Percentiles rank a stretch among this genome's conserved stretches.
These are phyloP conservation scores for Cordyceps tenuipes DNA, from an alignment of 2,329 filamentous ascomycete species.

Conservation along the genomic window DNA sequence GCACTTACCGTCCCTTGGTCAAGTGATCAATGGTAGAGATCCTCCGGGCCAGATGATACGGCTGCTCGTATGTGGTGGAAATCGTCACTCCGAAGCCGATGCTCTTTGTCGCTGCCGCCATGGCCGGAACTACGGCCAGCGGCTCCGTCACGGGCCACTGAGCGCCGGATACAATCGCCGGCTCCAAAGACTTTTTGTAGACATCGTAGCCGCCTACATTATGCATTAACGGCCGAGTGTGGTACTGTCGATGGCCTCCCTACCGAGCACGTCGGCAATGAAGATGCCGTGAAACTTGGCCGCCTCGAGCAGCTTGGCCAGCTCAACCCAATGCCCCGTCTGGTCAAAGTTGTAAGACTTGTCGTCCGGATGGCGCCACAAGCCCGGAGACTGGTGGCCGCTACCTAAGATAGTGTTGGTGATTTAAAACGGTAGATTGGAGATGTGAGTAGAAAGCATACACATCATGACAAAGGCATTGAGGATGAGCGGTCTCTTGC, in stretches of 20 bases:
- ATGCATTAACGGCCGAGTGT: not conserved
- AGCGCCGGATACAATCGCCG: constrained; percentile 52
- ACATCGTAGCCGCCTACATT: constrained; percentile 55
- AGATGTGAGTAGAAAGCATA: not conserved
- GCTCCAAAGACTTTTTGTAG: constrained; percentile 49
- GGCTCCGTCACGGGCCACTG: constrained; percentile 67
- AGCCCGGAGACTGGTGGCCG: constrained; percentile 38
- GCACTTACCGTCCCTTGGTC: constrained; percentile 38
- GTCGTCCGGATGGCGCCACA: constrained; percentile 57
- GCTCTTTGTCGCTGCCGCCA: constrained; percentile 58
- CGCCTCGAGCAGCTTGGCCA: constrained; percentile 34
- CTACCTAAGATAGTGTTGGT: constrained; percentile 12
- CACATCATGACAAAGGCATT: constrained; percentile 35
- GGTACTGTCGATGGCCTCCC: not conserved
- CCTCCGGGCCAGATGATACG: constrained; percentile 57
- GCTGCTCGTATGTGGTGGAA: constrained; percentile 60
- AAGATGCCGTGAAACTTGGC: constrained; percentile 59
- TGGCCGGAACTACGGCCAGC: constrained; percentile 50
- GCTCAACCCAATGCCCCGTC: constrained; percentile 50
- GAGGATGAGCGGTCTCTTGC: constrained; percentile 28
- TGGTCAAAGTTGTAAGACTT: constrained; percentile 53
- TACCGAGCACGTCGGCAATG: constrained; percentile 49
- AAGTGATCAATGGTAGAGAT: constrained; percentile 60
- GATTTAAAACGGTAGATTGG: not conserved
- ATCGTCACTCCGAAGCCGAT: constrained; percentile 63